Percentiles rank a stretch among this genome's conserved stretches.
Evolutionary conservation across 2,329 filamentous ascomycete species (phyloP).

Genomic region (Lithohypha guttulata): DNA sequence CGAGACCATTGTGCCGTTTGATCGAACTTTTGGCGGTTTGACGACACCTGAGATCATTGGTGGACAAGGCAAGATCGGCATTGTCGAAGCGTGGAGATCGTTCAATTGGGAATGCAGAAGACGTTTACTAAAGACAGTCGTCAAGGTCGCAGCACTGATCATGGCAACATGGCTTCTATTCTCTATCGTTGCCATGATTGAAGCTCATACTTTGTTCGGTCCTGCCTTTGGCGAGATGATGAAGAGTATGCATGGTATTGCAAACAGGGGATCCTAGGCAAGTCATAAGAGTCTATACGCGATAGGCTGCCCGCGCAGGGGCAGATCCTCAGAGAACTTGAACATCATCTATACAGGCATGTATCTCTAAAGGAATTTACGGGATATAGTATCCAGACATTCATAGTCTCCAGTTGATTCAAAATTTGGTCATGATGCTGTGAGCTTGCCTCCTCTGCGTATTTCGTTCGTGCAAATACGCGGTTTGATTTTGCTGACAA

Average conservation of each 20-base stretch:
- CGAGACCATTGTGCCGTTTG: slow-evolving; percentile 79
- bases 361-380: no score
- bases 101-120: slow-evolving; percentile 63
- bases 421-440: no score
- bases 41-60: slow-evolving; percentile 64
- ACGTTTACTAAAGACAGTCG: slow-evolving; percentile 62
- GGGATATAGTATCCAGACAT: no score
- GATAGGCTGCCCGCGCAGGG: no score
- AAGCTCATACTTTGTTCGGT: slow-evolving; percentile 42
- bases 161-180: slow-evolving; percentile 40
- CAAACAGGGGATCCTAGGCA: slow-evolving; percentile 4
- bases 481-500: no score
- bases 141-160: slow-evolving; percentile 56
- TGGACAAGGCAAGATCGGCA: slow-evolving; percentile 58
- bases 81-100: slow-evolving; percentile 67
- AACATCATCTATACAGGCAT: no score
- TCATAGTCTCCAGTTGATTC: no score
- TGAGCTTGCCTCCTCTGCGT: no score
- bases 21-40: slow-evolving; percentile 71
- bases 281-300: no score
- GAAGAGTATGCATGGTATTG: slow-evolving; percentile 19
- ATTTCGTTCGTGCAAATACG: no score
- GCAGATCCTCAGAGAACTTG: no score
- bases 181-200: slow-evolving; percentile 39
- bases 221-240: slow-evolving; percentile 18